A percentile compares a stretch with the other conserved stretches of the same genome.
Conservation (phyloP, 805 yeast species). For the Yamadazyma akitaensis region DNA sequence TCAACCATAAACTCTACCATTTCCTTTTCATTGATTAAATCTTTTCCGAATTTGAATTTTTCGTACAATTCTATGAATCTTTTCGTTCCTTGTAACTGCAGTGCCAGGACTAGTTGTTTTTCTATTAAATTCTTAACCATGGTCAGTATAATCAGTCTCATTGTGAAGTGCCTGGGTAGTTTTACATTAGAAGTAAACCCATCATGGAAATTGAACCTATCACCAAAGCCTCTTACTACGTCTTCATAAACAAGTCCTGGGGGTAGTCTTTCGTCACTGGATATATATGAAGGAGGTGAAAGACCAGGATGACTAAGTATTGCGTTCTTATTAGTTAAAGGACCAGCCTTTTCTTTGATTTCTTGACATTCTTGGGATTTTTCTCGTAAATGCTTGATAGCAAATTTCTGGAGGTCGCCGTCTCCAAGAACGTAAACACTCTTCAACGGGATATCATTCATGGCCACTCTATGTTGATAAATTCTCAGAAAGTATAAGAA, state of each 20-base stretch:
- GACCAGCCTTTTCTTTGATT: slow-evolving; percentile 33
- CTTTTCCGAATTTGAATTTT: slow-evolving; percentile 61
- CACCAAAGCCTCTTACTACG: slow-evolving; percentile 56
- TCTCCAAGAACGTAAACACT: slow-evolving; percentile 61
- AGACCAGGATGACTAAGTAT: slow-evolving; percentile 37
- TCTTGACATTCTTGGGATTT: slow-evolving; percentile 29
- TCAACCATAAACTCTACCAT: slow-evolving; percentile 56
- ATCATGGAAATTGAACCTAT: slow-evolving; percentile 42
- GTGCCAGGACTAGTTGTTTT: neutral
- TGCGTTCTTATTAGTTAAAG: slow-evolving; percentile 22
- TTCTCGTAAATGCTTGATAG: slow-evolving; percentile 22
- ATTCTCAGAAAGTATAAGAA: slow-evolving; percentile 58
- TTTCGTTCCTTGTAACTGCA: slow-evolving; percentile 14
- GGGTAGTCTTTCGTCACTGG: slow-evolving; percentile 27
- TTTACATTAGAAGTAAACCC: slow-evolving; percentile 8
- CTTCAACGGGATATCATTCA: slow-evolving; percentile 75
- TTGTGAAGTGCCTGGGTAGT: slow-evolving; percentile 38
- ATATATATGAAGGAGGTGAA: slow-evolving; percentile 41
- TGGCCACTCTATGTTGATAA: slow-evolving; percentile 50
- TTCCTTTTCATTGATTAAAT: slow-evolving; percentile 53
- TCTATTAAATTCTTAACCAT: slow-evolving; percentile 21
- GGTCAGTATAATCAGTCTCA: slow-evolving; percentile 40
- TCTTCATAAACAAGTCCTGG: slow-evolving; percentile 44
- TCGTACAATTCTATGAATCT: slow-evolving; percentile 55
- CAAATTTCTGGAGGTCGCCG: slow-evolving; percentile 42